These are phyloP conservation scores for Apostasia shenzhenica DNA, from an alignment of 106 monocot genomes.

Conservation along the genomic window DNA sequence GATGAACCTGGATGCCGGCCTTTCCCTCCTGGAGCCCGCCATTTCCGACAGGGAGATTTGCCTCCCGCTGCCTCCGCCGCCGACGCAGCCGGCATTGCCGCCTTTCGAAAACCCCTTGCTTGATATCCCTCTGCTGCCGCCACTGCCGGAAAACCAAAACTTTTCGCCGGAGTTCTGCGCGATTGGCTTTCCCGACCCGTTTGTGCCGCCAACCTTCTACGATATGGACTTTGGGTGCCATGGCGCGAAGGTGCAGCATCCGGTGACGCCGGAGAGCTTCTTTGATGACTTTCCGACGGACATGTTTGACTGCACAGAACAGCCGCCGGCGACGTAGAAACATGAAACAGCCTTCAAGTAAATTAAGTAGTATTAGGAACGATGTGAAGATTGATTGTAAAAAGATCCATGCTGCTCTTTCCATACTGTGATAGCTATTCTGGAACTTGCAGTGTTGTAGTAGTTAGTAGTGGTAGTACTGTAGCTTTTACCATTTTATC, in stretches of 20 bases:
- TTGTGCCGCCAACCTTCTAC: conserved; percentile 15
- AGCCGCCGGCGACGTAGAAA: conserved; percentile 16
- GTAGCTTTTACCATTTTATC: too few species aligned
- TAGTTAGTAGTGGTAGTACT: too few species aligned
- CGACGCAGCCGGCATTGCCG: conserved; percentile 1
- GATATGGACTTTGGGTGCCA: neutral
- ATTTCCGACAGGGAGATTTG: neutral
- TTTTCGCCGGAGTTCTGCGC: conserved; percentile 14
- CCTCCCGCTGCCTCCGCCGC: neutral
- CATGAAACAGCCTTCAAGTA: too few species aligned
- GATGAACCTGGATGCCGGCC: neutral
- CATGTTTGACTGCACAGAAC: conserved; percentile 40
- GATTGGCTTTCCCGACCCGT: neutral
- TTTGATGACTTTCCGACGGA: conserved; percentile 51
- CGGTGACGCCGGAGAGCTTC: conserved; percentile 21
- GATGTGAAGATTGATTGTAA: too few species aligned
- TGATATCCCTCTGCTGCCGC: conserved; percentile 8
- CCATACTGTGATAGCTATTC: too few species aligned
- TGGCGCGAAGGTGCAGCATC: neutral
- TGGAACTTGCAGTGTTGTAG: too few species aligned
- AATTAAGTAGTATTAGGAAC: too few species aligned
- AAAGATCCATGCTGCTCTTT: too few species aligned
- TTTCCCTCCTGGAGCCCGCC: neutral
- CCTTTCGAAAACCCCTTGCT: conserved; percentile 17
- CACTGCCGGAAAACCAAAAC: neutral